These are phyloP conservation scores for Sclerotinia glacialis DNA, from an alignment of 2,329 filamentous ascomycete species.

Conservation along the genomic window DNA sequence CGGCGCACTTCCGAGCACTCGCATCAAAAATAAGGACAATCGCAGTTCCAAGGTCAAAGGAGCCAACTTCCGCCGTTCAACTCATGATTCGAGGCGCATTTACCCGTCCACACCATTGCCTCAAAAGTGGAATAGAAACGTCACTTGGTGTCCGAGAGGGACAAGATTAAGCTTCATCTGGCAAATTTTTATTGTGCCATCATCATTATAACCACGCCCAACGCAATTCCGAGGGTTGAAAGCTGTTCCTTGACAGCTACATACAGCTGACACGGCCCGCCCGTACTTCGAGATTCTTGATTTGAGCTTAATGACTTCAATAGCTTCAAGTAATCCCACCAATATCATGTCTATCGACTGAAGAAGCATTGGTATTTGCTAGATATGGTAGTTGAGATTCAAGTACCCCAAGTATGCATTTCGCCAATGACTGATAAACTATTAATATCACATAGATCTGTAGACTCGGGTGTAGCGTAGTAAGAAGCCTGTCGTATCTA, in stretches of 20 bases:
- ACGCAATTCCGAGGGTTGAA: constrained; percentile 43
- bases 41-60: neutral
- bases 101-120: constrained; percentile 46
- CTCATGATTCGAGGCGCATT: constrained; percentile 45
- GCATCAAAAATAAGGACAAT: neutral
- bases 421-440: neutral
- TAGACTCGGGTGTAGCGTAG: no score
- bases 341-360: constrained; percentile 44
- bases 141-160: constrained; percentile 27
- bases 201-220: constrained; percentile 49
- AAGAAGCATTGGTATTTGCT: neutral
- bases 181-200: constrained; percentile 46
- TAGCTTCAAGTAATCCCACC: constrained; percentile 48
- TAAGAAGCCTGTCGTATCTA: neutral
- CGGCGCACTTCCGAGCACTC: constrained; percentile 15
- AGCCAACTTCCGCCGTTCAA: no score
- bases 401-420: neutral
- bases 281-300: constrained; percentile 57
- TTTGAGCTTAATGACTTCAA: constrained; percentile 51
- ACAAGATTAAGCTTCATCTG: constrained; percentile 28
- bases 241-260: constrained; percentile 43
- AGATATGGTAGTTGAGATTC: neutral
- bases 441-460: neutral
- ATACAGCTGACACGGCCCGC: constrained; percentile 44
- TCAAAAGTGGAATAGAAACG: constrained; percentile 35